Evolutionary conservation across 169 alveolate genomes (phyloP).

Genomic region (Cystoisospora suis): DNA sequence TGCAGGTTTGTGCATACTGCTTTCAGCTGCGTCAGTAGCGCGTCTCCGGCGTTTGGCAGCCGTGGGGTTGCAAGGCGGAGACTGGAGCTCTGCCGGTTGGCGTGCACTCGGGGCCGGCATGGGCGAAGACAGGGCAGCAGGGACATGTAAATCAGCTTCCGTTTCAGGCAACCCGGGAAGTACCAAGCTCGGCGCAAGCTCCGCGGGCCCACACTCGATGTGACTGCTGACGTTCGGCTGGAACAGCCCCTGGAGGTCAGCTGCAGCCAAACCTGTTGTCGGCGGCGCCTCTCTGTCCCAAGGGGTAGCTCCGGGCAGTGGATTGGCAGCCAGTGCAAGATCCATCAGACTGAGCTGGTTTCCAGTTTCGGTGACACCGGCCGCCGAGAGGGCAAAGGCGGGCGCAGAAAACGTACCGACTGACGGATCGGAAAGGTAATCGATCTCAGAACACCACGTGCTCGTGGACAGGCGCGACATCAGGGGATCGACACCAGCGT

Average conservation of each 20-base stretch:
- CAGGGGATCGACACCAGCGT: neutral
- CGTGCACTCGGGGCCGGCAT: neutral
- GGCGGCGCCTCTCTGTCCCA: neutral
- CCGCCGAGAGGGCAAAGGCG: neutral
- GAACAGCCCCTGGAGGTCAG: neutral
- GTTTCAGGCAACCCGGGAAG: neutral
- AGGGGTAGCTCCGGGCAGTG: neutral
- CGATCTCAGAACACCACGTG: neutral
- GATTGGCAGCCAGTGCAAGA: neutral
- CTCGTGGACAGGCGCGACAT: conserved; percentile 2
- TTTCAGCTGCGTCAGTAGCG: neutral
- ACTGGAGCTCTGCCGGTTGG: neutral
- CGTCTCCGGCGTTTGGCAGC: no score
- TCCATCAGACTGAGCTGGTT: neutral
- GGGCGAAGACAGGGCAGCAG: neutral
- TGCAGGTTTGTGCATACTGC: neutral
- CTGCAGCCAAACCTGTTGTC: neutral
- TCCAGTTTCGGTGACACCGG: neutral
- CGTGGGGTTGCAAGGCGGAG: neutral
- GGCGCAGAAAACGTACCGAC: neutral
- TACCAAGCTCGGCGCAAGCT: neutral
- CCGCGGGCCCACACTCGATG: neutral
- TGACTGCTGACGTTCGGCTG: neutral
- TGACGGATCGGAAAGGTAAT: neutral
- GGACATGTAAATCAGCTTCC: neutral